Evolutionary conservation across 768 basidiomycete species (phyloP).

Genomic region (Termitomyces sp.): DNA sequence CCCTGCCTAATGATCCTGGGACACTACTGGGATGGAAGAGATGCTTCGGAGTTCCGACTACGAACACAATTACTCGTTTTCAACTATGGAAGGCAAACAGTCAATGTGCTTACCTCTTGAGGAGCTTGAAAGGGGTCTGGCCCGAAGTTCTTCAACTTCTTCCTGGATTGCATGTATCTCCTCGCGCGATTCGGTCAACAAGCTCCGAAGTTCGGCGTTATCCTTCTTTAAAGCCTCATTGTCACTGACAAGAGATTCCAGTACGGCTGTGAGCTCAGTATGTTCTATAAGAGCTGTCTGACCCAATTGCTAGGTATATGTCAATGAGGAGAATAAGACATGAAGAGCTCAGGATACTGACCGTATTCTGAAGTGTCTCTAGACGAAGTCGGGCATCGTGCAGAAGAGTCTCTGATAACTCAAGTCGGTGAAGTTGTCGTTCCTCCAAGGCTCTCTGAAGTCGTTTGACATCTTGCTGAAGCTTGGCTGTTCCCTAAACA

Average conservation of each 20-base stretch:
- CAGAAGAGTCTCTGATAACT: slow-evolving; percentile 65
- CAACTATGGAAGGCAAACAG: not conserved
- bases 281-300: slow-evolving; percentile 43
- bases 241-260: slow-evolving; percentile 84
- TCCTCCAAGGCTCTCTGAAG: slow-evolving; percentile 63
- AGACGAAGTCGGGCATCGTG: slow-evolving; percentile 63
- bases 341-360: slow-evolving; percentile 21
- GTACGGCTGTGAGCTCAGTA: slow-evolving; percentile 59
- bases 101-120: slow-evolving; percentile 32
- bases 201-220: slow-evolving; percentile 71
- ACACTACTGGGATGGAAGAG: slow-evolving; percentile 40
- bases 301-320: slow-evolving; percentile 32
- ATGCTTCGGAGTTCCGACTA: slow-evolving; percentile 39
- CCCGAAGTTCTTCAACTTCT: slow-evolving; percentile 73
- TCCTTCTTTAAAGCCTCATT: slow-evolving; percentile 82
- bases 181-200: slow-evolving; percentile 75
- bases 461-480: slow-evolving; percentile 62
- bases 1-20: slow-evolving; percentile 36
- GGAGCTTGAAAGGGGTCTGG: slow-evolving; percentile 39
- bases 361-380: slow-evolving; percentile 55
- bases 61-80: not conserved
- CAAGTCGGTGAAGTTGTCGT: slow-evolving; percentile 54
- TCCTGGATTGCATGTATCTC: slow-evolving; percentile 66
- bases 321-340: slow-evolving; percentile 14
- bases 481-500: slow-evolving; percentile 45